Percentiles rank a stretch among this genome's conserved stretches.
phyloP scores from a whole-genome alignment of 1,139 yeast genomes.

The Hemisphaericaspora lyxosophila region DNA sequence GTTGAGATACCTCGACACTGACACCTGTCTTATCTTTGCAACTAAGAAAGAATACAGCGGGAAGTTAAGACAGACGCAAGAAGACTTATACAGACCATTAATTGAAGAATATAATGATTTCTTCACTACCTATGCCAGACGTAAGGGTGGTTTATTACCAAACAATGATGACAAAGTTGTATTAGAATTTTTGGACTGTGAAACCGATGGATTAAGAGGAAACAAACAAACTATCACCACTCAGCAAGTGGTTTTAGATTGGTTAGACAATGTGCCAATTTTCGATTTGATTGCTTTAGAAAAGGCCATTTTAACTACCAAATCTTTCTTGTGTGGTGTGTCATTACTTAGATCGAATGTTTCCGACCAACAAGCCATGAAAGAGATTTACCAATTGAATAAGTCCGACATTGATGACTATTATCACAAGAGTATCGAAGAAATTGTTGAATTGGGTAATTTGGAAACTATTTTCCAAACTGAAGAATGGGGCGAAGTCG shows the following conservation, averaged over 20 bases:
- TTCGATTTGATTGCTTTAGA: conserved; percentile 89
- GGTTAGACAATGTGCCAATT: conserved; percentile 60
- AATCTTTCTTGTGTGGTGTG: conserved; percentile 81
- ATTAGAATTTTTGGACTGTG: conserved; percentile 72
- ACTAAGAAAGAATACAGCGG: conserved; percentile 87
- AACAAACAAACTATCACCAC: conserved; percentile 66
- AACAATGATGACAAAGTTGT: conserved; percentile 24
- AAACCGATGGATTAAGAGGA: conserved; percentile 75
- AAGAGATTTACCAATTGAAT: conserved; percentile 36
- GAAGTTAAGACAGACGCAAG: conserved; percentile 69
- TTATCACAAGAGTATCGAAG: conserved; percentile 53
- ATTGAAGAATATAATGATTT: conserved; percentile 64
- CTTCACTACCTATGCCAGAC: conserved; percentile 47
- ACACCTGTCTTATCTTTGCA: conserved; percentile 83
- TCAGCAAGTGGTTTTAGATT: conserved; percentile 59
- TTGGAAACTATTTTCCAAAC: conserved; percentile 85
- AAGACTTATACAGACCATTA: conserved; percentile 71
- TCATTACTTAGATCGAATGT: conserved; percentile 41
- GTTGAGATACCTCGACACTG: conserved; percentile 87
- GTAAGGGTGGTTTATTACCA: conserved; percentile 28
- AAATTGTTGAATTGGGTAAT: conserved; percentile 73
- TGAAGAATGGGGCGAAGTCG: conserved; percentile 95
- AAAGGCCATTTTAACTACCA: conserved; percentile 78
- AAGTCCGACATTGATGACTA: conserved; percentile 25
- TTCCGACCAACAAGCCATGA: conserved; percentile 21